Conservation (phyloP, 331 rosid species). For the Erythrophleum ivorense region DNA sequence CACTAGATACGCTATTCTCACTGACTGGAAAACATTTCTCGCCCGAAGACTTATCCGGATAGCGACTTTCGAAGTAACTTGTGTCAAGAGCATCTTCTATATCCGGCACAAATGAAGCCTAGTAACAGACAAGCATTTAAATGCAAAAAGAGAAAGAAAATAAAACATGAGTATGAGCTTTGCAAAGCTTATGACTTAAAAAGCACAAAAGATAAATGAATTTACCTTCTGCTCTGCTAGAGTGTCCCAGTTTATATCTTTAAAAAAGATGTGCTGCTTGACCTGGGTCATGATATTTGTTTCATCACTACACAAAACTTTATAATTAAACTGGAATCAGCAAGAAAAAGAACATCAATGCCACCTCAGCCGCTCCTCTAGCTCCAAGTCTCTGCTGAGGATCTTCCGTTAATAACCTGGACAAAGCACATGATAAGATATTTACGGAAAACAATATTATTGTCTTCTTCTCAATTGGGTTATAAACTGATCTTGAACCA, state of each 20-base stretch:
- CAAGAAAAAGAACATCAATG: too few species aligned
- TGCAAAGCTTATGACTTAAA: too few species aligned
- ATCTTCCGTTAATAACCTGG: conserved; percentile 86
- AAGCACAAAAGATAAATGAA: too few species aligned
- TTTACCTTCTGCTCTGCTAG: conserved; percentile 92
- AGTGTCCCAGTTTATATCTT: conserved; percentile 95
- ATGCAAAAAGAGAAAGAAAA: conserved; percentile 40
- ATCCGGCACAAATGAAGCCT: conserved; percentile 98
- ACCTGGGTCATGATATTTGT: conserved; percentile 59
- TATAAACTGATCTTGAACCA: too few species aligned
- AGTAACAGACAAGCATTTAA: too few species aligned
- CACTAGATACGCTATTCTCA: conserved; percentile 83
- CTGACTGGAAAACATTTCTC: conserved; percentile 63
- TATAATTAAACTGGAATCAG: too few species aligned
- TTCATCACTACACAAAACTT: conserved; percentile 41
- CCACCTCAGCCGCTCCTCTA: conserved; percentile 88
- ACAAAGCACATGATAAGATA: too few species aligned
- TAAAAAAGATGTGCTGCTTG: conserved; percentile 85
- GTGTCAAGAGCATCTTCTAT: conserved; percentile 90
- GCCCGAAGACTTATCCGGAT: conserved; percentile 77
- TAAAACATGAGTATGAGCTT: too few species aligned
- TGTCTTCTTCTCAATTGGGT: too few species aligned
- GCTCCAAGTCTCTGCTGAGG: conserved; percentile 93
- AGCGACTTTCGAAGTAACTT: conserved; percentile 89
- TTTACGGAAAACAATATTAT: too few species aligned